Percentiles rank a stretch among this genome's conserved stretches.
Conservation (phyloP, 768 basidiomycete genomes). For the Tricholomella constricta region DNA sequence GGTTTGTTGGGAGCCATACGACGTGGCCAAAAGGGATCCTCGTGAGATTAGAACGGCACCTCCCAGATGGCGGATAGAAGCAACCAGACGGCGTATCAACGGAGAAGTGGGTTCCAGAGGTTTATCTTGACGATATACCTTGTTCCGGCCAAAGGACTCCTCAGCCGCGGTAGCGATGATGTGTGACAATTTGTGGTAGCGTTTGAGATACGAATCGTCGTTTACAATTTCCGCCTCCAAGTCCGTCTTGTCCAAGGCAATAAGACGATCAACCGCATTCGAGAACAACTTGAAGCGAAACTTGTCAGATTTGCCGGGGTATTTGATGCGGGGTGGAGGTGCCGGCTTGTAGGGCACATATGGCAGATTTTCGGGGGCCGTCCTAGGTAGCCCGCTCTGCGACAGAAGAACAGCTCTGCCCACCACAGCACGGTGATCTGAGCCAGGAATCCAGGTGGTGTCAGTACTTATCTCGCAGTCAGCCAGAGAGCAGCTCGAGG, state of each 20-base stretch:
- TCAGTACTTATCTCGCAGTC: constrained; percentile 6
- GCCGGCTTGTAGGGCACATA: not conserved
- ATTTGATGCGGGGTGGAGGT: constrained; percentile 4
- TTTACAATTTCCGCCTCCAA: not conserved
- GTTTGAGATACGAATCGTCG: not conserved
- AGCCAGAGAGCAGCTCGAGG: not conserved
- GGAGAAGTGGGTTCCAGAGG: not conserved
- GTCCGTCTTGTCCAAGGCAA: not conserved
- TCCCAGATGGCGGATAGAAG: not conserved
- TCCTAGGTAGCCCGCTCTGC: too few relatives aligned
- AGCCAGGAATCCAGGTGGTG: constrained; percentile 4
- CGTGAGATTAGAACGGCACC: not conserved
- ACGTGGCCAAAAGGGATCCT: not conserved
- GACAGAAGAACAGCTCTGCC: not conserved
- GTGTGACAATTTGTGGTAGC: not conserved
- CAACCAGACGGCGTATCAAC: not conserved
- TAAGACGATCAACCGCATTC: not conserved
- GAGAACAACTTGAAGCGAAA: not conserved
- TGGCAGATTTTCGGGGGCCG: too few relatives aligned
- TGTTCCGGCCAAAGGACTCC: not conserved
- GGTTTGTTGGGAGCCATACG: not conserved
- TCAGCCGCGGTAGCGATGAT: not conserved
- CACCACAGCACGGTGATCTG: constrained; percentile 1
- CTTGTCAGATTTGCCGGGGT: constrained; percentile 2
- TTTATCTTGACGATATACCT: not conserved